Conservation (phyloP, 345 rosid genomes). For the Ceriops decandra region DNA sequence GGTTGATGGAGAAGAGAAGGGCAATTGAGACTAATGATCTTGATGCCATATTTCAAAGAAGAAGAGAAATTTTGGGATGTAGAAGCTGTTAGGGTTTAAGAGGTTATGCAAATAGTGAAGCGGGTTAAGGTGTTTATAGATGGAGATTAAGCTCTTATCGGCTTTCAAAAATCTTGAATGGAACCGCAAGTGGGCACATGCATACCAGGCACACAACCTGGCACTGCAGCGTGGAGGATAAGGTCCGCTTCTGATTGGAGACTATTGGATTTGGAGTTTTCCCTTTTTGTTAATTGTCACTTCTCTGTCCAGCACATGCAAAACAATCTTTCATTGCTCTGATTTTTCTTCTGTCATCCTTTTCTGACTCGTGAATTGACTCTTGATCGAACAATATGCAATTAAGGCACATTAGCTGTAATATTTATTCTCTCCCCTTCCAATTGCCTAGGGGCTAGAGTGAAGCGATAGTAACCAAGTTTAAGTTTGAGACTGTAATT, state of each 20-base stretch:
- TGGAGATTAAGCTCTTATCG: not conserved
- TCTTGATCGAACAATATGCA: too few species aligned
- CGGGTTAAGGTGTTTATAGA: slow-evolving; percentile 26
- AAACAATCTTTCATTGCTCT: slow-evolving; percentile 1
- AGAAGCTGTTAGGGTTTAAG: too few species aligned
- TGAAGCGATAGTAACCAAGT: too few species aligned
- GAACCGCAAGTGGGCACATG: slow-evolving; percentile 19
- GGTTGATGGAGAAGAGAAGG: slow-evolving; percentile 52
- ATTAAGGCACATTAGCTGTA: too few species aligned
- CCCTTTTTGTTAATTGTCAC: slow-evolving; percentile 13
- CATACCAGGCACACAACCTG: slow-evolving; percentile 21
- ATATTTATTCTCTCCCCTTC: too few species aligned
- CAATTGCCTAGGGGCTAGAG: too few species aligned
- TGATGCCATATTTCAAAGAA: slow-evolving; percentile 31
- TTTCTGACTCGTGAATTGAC: too few species aligned
- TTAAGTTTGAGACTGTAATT: too few species aligned
- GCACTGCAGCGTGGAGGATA: slow-evolving; percentile 13
- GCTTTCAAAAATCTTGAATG: not conserved
- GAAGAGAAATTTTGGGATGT: too few species aligned
- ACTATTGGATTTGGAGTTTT: slow-evolving; percentile 16
- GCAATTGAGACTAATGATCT: slow-evolving; percentile 38
- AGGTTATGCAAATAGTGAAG: not conserved
- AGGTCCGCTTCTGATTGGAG: not conserved
- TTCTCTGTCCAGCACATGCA: slow-evolving; percentile 1
- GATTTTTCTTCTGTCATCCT: too few species aligned